A percentile compares a stretch with the other conserved stretches of the same genome.
Conservation (phyloP, 352 stramenopile species). For the Aphanomyces euteiches region DNA sequence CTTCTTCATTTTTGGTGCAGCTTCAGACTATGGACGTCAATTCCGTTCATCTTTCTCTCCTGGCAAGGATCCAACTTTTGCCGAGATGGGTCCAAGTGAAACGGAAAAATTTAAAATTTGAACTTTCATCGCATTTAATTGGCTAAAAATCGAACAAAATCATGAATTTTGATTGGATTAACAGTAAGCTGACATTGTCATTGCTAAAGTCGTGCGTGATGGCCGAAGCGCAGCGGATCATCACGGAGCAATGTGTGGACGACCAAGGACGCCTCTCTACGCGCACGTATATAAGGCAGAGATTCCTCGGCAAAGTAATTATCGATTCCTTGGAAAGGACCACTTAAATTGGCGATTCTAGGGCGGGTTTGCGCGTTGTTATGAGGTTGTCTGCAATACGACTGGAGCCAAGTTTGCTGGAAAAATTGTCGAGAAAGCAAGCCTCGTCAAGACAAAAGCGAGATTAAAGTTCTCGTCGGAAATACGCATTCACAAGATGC, state of each 20-base stretch:
- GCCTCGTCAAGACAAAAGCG: constrained; percentile 94
- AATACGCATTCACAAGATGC: constrained; percentile 97
- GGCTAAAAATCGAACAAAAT: neutral
- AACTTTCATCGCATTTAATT: neutral
- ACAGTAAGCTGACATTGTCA: too few relatives aligned
- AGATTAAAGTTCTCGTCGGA: constrained; percentile 84
- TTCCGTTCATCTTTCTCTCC: neutral
- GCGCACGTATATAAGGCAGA: constrained; percentile 4
- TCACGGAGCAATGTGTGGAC: constrained; percentile 17
- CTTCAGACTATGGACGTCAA: neutral
- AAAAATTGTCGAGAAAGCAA: constrained; percentile 98
- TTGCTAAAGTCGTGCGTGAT: neutral
- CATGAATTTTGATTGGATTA: too few relatives aligned
- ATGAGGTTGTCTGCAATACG: constrained; percentile 92
- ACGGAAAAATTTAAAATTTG: constrained; percentile 10
- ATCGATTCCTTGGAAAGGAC: too few relatives aligned
- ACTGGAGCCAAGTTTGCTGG: constrained; percentile 92
- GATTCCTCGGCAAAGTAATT: constrained; percentile 30
- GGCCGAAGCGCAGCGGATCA: constrained; percentile 3
- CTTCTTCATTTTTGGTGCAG: too few relatives aligned
- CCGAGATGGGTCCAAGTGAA: neutral
- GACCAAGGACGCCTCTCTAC: neutral
- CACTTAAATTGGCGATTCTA: constrained; percentile 29
- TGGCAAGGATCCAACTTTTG: neutral
- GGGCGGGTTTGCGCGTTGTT: constrained; percentile 98